phyloP scores from a whole-genome alignment of 176 grass and related monocot genomes.

The Oryza punctata region DNA sequence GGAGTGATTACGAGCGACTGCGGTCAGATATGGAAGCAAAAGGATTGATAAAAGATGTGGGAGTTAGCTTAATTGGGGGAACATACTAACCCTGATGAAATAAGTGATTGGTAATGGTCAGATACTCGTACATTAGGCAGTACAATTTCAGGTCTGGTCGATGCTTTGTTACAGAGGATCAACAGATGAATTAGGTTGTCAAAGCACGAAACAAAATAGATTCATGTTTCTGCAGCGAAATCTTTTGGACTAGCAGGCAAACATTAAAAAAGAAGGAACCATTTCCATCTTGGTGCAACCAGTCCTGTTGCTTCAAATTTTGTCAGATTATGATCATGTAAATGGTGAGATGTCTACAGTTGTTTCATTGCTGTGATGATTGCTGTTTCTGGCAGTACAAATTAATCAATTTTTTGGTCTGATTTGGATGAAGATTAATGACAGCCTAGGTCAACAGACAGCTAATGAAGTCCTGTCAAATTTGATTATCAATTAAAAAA shows the following conservation, averaged over 20 bases:
- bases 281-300: constrained; percentile 21
- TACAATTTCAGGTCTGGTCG: constrained; percentile 19
- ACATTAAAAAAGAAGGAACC: neutral
- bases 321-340: neutral
- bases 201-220: constrained; percentile 7
- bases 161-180: constrained; percentile 9
- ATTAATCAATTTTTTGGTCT: neutral
- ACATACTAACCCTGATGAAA: constrained; percentile 33
- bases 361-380: constrained; percentile 28
- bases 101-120: constrained; percentile 3
- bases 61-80: constrained; percentile 52
- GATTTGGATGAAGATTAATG: constrained; percentile 23
- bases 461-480: constrained; percentile 10
- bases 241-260: constrained; percentile 15
- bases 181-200: neutral
- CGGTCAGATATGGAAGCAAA: constrained; percentile 62
- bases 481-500: neutral
- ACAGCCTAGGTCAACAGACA: constrained; percentile 12
- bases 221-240: neutral
- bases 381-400: neutral
- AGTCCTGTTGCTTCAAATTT: neutral
- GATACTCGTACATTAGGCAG: neutral
- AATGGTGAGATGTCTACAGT: neutral
- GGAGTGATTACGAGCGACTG: constrained; percentile 58
- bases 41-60: constrained; percentile 63